Base-by-base conservation (phyloP, 1,284 basidiomycete genomes). In the Leccinum griseonigrum region DNA sequence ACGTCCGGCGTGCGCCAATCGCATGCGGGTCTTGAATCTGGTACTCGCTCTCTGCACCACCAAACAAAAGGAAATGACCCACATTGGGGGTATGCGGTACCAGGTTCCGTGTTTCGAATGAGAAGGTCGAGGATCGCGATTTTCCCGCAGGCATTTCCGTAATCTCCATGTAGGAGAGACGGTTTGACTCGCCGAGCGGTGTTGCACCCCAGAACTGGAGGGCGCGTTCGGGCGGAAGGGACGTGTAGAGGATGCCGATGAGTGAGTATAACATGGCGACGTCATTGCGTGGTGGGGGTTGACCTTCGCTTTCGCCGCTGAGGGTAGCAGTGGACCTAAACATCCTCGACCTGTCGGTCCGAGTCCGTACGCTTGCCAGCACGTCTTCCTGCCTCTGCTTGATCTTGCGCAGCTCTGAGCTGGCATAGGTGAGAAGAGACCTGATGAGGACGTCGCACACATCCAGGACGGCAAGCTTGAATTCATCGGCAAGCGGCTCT, bases 311-410 rank as follows among this genome's bases (percentile, higher is more conserved):
- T 26, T 26, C 22, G 3, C 22, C 22, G 22, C 22, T 26, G 22
- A 26, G 2, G 22, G 22, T 26, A 26, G 22, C 22, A 26, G 22
- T 68, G 64, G 83, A 84, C 59, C 83, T 83, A 61, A 80, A 78
- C 60, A 74, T 75, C 59, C 85, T 76, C 28, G 82, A 78, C 32
- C 85, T 79, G 69, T 85, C 87, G 22, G 79, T 83, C 51, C 87
- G 83, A 54, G 22, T 22, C 22, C 22, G 22, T 26, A 82, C 83
- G 64, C 77, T 84, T 2, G 88, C 87, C 26, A 90, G 79, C 5
- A 89, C 81, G 71, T 97, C 95, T 75, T 97, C 95, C 72, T 97
- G 95, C 46, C 88, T 81, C 69, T 95, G 92, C 72, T 95, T 94
- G 72, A 97, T 88, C 72, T 93, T 93, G 50, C 92, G 86, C n/a